Evolutionary conservation across 106 monocot genomes (phyloP), one percentile per base, ranked within the genome.

Genomic region (Apostasia shenzhenica): DNA sequence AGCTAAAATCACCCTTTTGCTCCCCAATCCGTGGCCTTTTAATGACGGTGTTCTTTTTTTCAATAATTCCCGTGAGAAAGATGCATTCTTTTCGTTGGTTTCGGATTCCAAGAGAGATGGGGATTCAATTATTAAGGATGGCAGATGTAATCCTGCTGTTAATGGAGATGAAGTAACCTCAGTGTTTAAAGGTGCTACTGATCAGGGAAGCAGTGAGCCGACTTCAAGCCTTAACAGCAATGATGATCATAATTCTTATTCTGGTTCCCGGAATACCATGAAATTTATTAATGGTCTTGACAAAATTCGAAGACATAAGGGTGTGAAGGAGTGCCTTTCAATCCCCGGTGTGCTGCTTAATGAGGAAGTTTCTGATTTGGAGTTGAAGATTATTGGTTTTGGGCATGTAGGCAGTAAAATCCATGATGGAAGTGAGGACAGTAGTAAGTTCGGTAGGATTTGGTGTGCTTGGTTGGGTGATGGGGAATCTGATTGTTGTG

Each of bases 381-480:
- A 12, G 59, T 72, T 82, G 38, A 61, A 64, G 1, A 68, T 78
- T 70, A 61, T 77, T 37, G 95, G 95, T 41, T 68, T 75, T 71
- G 95, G 95, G 49, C 82, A 81, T 14, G 72, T 89, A 55, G 76
- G 84, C 13, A 59, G 66, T 42, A 84, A 75, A 55, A 59, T 82
- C 26, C 63, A 38, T 45, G 80, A 81, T 57, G 66, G 14, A 3
- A 67, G 73, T 57, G 80, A 79, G 11, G 46, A 1, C 48, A 46
- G 43, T 5, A 43, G 65, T 6, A 83, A 72, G 69, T 59, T 89
- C 41, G 61, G 59, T 53, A 86, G 76, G 60, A 85, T 89, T 48
- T 97, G 92, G 92, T 97, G 95, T 77, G 89, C 89, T 61, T 97
- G 95, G 95, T 57, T 87, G 45, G 92, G 95, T 48, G 67, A 84